Percentiles rank a stretch among this genome's conserved stretches.
phyloP scores from a whole-genome alignment of 257 asterid species.

The Plectranthus barbatus region DNA sequence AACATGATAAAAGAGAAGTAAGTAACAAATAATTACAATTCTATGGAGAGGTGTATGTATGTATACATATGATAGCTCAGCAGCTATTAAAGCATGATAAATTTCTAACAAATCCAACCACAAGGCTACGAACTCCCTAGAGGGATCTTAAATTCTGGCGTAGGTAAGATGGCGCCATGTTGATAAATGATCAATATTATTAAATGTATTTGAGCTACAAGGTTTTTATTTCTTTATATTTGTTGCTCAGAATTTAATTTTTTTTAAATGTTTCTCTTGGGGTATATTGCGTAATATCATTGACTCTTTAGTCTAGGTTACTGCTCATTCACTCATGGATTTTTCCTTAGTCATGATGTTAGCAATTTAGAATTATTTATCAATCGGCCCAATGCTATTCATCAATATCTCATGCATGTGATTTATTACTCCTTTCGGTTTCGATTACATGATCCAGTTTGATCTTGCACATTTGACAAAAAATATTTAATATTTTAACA shows the following conservation, averaged over 20 bases:
- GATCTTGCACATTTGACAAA: too few relatives aligned
- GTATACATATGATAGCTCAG: constrained; percentile 19
- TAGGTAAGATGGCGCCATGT: constrained; percentile 19
- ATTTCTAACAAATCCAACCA: constrained; percentile 59
- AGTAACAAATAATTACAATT: too few relatives aligned
- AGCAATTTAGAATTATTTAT: constrained; percentile 20
- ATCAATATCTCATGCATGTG: constrained; percentile 28
- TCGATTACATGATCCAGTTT: too few relatives aligned
- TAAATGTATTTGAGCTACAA: neutral
- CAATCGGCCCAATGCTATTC: constrained; percentile 23
- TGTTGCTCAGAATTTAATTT: neutral
- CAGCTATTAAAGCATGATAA: constrained; percentile 43
- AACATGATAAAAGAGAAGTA: too few relatives aligned
- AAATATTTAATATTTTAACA: too few relatives aligned
- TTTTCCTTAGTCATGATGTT: constrained; percentile 23
- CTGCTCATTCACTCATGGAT: neutral
- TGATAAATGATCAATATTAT: neutral
- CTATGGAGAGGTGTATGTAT: too few relatives aligned
- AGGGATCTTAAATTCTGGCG: constrained; percentile 23
- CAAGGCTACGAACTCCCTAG: constrained; percentile 28
- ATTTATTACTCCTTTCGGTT: too few relatives aligned
- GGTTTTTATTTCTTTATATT: neutral
- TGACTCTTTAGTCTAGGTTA: constrained; percentile 10
- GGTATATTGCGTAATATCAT: constrained; percentile 15
- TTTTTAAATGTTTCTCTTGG: too few relatives aligned